Percentiles rank a stretch among this genome's conserved stretches.
Evolutionary conservation across 108 stramenopile species (phyloP).

Genomic region (Nitzschia putrida): DNA sequence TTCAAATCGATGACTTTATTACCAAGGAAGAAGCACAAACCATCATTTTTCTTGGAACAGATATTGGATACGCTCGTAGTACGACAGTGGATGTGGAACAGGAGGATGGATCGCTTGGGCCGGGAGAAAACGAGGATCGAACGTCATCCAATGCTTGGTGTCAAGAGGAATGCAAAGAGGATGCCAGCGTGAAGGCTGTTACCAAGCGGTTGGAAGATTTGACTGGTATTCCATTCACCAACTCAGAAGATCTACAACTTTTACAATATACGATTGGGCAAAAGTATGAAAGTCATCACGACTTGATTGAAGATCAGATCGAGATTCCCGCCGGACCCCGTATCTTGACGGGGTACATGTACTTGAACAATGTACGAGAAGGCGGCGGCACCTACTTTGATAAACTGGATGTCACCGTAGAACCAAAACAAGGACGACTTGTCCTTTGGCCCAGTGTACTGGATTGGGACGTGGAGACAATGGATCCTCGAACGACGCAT

Average conservation of each 20-base stretch:
- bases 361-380: constrained; percentile 85
- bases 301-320: constrained; percentile 33
- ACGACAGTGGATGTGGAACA: constrained; percentile 49
- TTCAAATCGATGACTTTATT: constrained; percentile 76
- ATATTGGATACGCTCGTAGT: constrained; percentile 67
- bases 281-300: constrained; percentile 45
- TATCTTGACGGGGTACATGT: constrained; percentile 82
- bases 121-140: constrained; percentile 37
- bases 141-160: constrained; percentile 75
- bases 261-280: constrained; percentile 31
- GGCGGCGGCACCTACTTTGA: constrained; percentile 87
- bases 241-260: constrained; percentile 72
- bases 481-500: constrained; percentile 78
- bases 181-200: constrained; percentile 42
- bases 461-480: constrained; percentile 48
- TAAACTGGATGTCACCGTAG: constrained; percentile 50
- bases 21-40: constrained; percentile 64
- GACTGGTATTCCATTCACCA: constrained; percentile 35
- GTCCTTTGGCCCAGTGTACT: constrained; percentile 82
- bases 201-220: constrained; percentile 54
- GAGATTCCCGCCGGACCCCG: constrained; percentile 55
- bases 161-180: constrained; percentile 44
- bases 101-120: constrained; percentile 39
- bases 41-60: constrained; percentile 61
- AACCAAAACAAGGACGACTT: constrained; percentile 72